Evolutionary conservation across 345 rosid genomes (phyloP), one percentile per base, ranked within the genome.

Genomic region (Eucalyptus fibrosa): DNA sequence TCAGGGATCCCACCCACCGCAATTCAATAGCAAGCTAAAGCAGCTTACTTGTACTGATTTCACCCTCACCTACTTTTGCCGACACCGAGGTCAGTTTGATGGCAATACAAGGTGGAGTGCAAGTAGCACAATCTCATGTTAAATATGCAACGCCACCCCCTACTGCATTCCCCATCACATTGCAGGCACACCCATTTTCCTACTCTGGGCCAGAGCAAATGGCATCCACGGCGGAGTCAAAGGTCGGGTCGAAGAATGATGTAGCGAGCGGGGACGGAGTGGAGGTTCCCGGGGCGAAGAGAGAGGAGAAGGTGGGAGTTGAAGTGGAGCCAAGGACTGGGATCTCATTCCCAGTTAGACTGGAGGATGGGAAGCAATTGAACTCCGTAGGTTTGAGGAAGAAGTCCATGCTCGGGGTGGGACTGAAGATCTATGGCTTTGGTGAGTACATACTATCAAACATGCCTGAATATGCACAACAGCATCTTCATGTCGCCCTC

Each of bases 301-400:
- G 47, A 77, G 83, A 37, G 83, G 67, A 89, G 88, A 92, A 91
- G 88, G 91, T 92, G 30, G 90, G 92, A 12, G 92, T 90, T 40
- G 94, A 92, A 87, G 90, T 92, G 30, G 96, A 95, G 90, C 93
- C 94, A 7, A 93, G 93, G 83, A 92, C 94, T 4, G 94, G 94
- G 56, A 51, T 93, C 67, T 87, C 95, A 1, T 95, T 93, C 87
- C 95, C 94, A 1, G 94, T 94, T 55, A 91, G 88, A 90, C 53
- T 92, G 91, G 92, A 89, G 91, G 94, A 93, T 88, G 97, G 94
- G 91, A 93, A 91, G 92, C 92, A 89, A 80, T 50, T 93, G 89
- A 51, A 53, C 83, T 88, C 90, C 51, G 90, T 90, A 87, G 94
- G 95, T 30, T 21, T 94, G 89, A 90, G 93, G 91, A 93, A 91